Base-by-base conservation (phyloP, 371 early-diverging fungal genomes). In the Capillidium rhysosporum region DNA sequence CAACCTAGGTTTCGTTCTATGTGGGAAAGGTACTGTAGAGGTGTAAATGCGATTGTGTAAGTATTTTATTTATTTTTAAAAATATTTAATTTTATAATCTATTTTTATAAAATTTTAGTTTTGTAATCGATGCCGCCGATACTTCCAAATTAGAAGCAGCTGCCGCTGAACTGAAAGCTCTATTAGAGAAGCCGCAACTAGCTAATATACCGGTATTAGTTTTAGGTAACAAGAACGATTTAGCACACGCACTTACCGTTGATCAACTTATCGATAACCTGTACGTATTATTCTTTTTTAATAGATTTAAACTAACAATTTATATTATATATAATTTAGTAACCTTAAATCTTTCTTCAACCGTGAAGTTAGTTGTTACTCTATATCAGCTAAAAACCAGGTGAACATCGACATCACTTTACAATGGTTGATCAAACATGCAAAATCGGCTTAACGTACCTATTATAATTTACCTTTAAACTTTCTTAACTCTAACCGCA, bases 141-240 rank as follows among this genome's bases (percentile, higher is more conserved):
- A 84, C 79, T 55, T 81, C 78, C 29, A 92, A 92, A 62, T 59
- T 97, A 56, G 86, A 85, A 31, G 89, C 89, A 52, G 93, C 95
- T 16, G 72, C 83, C 49, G 83, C 82, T 28, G 98, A 97, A 65
- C 76, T 97, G 28, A 83, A 87, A 68, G 80, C 71, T 48, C 63
- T 97, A 43, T 66, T 97, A 56, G 90, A 91, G 55, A 90, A 90
- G 61, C 90, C 92, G 21, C 84, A 84, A 61, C 71, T 96, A 52
- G 78, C 82, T 4, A 83, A 78, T 57, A 94, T 96, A 41, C 98
- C 98, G 8, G 82, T 97, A 26, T 76, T 99, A 47, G 92, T 99
- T 29, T 76, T 98, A 25, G 98, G 95, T n/a, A 98, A 98, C 67
- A 98, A 99, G 76, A 98, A 96, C 63, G 99, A 99, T 68, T 66